Evolutionary conservation across 345 rosid genomes (phyloP).

Genomic region (Linum tenue): DNA sequence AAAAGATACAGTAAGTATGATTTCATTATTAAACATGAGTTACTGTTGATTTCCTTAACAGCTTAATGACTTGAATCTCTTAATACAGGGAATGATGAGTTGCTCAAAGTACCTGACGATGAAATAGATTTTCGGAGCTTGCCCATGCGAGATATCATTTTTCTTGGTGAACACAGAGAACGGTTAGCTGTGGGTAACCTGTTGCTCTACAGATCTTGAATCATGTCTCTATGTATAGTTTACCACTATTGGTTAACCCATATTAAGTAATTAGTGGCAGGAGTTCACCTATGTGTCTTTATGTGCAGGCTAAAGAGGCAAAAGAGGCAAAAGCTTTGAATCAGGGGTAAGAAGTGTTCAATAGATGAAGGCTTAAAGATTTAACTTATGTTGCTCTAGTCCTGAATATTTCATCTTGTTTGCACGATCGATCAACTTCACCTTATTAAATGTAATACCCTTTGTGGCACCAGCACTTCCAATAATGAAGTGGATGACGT

Average conservation of each 20-base stretch:
- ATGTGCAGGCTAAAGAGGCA: slow-evolving; percentile 47
- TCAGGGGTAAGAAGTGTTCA: slow-evolving; percentile 37
- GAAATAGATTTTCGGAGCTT: slow-evolving; percentile 44
- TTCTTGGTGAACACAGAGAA: slow-evolving; percentile 59
- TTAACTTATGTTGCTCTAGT: background rate
- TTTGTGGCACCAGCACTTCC: slow-evolving; percentile 34
- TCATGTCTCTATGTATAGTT: slow-evolving; percentile 2
- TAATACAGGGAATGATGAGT: slow-evolving; percentile 44
- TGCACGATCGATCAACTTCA: background rate
- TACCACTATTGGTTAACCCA: background rate
- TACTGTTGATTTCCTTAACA: background rate
- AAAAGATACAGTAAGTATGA: slow-evolving; percentile 40
- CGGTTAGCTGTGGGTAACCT: slow-evolving; percentile 37
- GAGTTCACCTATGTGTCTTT: background rate
- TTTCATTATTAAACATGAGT: background rate
- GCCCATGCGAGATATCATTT: slow-evolving; percentile 61
- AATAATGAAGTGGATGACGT: slow-evolving; percentile 27
- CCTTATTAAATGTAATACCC: background rate
- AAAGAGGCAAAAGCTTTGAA: slow-evolving; percentile 28
- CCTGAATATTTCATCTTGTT: background rate
- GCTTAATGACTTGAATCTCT: background rate
- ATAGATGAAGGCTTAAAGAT: background rate
- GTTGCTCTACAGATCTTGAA: background rate
- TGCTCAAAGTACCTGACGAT: slow-evolving; percentile 67
- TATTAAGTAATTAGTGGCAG: background rate